Evolutionary conservation across 495 filamentous ascomycete genomes (phyloP).

Genomic region (Extremus antarcticus): DNA sequence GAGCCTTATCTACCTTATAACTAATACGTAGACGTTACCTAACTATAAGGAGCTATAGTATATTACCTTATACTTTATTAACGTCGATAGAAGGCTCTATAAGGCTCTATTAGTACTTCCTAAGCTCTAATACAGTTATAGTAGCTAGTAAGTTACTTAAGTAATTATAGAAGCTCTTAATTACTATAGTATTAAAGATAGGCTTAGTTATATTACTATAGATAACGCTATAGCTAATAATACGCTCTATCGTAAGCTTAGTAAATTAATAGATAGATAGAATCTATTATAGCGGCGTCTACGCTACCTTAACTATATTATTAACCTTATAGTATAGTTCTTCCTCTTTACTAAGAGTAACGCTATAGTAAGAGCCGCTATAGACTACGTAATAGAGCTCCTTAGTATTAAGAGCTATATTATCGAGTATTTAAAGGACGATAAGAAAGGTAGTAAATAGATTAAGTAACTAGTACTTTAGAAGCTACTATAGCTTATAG

Average conservation of each 20-base stretch:
- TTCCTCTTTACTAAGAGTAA: background rate
- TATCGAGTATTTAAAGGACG: too few relatives aligned
- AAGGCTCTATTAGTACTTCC: background rate
- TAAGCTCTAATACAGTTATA: background rate
- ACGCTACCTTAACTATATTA: background rate
- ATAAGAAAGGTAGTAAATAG: too few relatives aligned
- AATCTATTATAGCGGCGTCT: background rate
- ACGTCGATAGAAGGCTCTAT: background rate
- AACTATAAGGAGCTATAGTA: background rate
- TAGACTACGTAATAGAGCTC: too few relatives aligned
- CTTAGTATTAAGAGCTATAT: too few relatives aligned
- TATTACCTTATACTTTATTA: background rate
- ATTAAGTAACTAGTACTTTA: too few relatives aligned
- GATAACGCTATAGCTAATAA: too few relatives aligned
- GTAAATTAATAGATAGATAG: background rate
- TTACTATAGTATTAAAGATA: too few relatives aligned
- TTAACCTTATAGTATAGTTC: too few relatives aligned
- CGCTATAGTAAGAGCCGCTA: background rate
- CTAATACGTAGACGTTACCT: background rate
- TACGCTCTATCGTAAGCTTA: background rate
- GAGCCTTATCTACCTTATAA: background rate
- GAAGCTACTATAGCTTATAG: too few relatives aligned
- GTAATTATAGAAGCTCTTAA: conserved; percentile 5
- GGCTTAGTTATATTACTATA: too few relatives aligned
- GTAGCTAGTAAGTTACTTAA: background rate